Evolutionary conservation across 2,329 filamentous ascomycete species (phyloP), one percentile per base, ranked within the genome.

Genomic region (Tolypocladium nubicola): DNA sequence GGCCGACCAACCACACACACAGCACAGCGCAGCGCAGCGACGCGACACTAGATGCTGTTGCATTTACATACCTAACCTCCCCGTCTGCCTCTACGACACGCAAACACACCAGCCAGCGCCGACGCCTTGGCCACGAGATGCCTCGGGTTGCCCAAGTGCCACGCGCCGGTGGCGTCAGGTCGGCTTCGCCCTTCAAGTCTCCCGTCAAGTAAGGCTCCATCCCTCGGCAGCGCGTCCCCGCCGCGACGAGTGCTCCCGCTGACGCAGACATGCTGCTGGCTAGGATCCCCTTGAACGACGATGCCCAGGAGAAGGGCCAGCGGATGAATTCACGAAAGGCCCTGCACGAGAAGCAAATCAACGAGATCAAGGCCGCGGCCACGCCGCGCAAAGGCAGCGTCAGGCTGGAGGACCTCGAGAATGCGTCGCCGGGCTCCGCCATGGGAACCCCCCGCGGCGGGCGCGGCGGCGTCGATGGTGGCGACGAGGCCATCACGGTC

Each of bases 201-300:
- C 77, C 79, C 6, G 68, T 82, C 57, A 83, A 83, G 80, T 83
- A 73, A 68, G 78, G 4, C 39, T 43, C 47, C 54, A 26, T 54
- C 38, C 40, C 49, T 30, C 37, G 38, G 49, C 57, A n/a, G 11
- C 37, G 26, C 39, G 33, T 52, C 39, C 52, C 55, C 52, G 57
- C 35, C 45, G 35, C 55, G 16, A 13, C 54, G 35, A 49, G 30
- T 26, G 3, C 47, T 52, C 11, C 50, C 45, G 37, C 57, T 62
- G 50, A 61, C 57, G 45, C 21, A 33, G 33, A 0, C 1, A 54
- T 60, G 53, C 59, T 62, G 56, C 59, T 62, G 56, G 60, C 50
- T 66, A 96, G 90, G 71, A 95, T 99, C 59, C 92, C 94, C 40
- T 83, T 99, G 61, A 97, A 97, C 76, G 94, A 99, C 76, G 94